Evolutionary conservation across 1,284 basidiomycete species (phyloP).

Genomic region (Clitocybe nebularis): DNA sequence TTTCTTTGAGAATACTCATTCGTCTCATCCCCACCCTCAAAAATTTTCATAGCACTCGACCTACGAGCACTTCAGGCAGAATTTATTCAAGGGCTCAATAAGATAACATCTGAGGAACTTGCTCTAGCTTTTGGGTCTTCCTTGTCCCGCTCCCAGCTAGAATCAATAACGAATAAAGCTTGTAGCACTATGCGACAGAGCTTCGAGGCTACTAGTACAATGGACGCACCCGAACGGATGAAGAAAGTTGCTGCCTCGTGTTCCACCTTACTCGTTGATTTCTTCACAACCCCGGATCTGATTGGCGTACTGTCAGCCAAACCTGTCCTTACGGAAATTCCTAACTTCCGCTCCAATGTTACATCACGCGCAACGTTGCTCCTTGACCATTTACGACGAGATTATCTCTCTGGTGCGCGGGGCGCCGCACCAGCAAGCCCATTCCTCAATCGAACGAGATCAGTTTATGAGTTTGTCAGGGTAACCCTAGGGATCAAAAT

Average conservation of each 20-base stretch:
- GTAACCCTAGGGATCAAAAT: slow-evolving; percentile 63
- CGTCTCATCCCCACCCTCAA: neutral
- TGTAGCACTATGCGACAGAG: slow-evolving; percentile 42
- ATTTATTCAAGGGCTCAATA: slow-evolving; percentile 48
- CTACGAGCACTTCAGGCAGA: slow-evolving; percentile 69
- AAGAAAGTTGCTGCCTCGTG: slow-evolving; percentile 59
- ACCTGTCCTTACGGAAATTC: slow-evolving; percentile 51
- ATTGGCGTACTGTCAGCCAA: slow-evolving; percentile 35
- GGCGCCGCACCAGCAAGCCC: slow-evolving; percentile 56
- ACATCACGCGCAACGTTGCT: slow-evolving; percentile 41
- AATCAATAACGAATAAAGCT: slow-evolving; percentile 31
- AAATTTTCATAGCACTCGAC: slow-evolving; percentile 53
- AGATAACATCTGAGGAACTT: slow-evolving; percentile 52
- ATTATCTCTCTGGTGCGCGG: slow-evolving; percentile 51
- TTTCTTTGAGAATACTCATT: neutral
- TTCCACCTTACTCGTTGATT: slow-evolving; percentile 53
- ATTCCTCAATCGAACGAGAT: slow-evolving; percentile 60
- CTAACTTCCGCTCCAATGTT: slow-evolving; percentile 48
- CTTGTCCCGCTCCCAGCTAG: slow-evolving; percentile 31
- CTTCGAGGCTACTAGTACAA: slow-evolving; percentile 63
- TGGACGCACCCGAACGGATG: slow-evolving; percentile 69
- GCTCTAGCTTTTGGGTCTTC: slow-evolving; percentile 39
- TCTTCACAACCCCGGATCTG: slow-evolving; percentile 31
- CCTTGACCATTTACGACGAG: slow-evolving; percentile 46
- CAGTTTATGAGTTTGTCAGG: slow-evolving; percentile 71